phyloP scores from a whole-genome alignment of 2,329 filamentous ascomycete genomes.

The Venturia carpophila region DNA sequence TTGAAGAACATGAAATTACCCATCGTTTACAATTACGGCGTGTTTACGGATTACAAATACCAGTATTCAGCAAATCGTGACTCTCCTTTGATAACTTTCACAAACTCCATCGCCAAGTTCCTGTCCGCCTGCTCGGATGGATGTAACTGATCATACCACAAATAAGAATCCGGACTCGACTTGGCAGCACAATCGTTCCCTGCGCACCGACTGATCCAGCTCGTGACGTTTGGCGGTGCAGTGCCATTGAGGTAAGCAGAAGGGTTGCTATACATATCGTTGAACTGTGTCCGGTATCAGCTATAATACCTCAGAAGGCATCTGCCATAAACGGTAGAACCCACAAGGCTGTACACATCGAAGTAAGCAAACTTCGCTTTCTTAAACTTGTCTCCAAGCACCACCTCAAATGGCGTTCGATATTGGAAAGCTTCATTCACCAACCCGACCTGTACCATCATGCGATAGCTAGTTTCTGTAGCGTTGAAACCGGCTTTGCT shows the following conservation, averaged over 20 bases:
- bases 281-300: constrained; percentile 35
- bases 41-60: constrained; percentile 16
- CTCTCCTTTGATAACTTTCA: constrained; percentile 45
- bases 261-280: constrained; percentile 58
- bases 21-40: not conserved
- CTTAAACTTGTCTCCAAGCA: constrained; percentile 37
- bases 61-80: constrained; percentile 42
- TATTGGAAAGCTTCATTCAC: constrained; percentile 47
- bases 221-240: constrained; percentile 54
- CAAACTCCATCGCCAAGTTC: constrained; percentile 49
- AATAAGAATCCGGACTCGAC: constrained; percentile 50
- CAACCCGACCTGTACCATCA: constrained; percentile 44
- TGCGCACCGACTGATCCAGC: constrained; percentile 50
- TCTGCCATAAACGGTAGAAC: constrained; percentile 20
- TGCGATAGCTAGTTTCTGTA: constrained; percentile 44
- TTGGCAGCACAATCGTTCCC: constrained; percentile 32
- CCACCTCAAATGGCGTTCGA: constrained; percentile 41
- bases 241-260: constrained; percentile 53
- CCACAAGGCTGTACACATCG: constrained; percentile 55
- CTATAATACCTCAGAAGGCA: not conserved
- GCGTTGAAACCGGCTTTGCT: constrained; percentile 40
- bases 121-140: constrained; percentile 57
- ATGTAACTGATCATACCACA: constrained; percentile 71
- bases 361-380: constrained; percentile 57
- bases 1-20: no score